Percentiles rank a stretch among this genome's conserved stretches.
Evolutionary conservation across 2,329 filamentous ascomycete genomes (phyloP).

Genomic region (Madurella mycetomatis): DNA sequence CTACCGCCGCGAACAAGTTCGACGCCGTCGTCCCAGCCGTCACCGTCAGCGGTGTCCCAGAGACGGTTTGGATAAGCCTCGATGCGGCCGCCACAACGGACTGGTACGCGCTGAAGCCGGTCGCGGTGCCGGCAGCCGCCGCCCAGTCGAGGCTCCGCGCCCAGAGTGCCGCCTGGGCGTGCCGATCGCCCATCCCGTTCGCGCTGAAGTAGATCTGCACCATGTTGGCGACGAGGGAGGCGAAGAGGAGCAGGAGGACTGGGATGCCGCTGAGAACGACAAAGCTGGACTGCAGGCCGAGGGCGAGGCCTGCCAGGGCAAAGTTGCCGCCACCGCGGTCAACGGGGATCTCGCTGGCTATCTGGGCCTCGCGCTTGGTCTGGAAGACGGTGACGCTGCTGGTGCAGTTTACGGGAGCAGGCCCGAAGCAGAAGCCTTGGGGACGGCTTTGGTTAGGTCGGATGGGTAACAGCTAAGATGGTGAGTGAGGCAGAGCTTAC

Average conservation of each 20-base stretch:
- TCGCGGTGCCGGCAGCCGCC: conserved; percentile 14
- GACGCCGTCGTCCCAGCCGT: conserved; percentile 13
- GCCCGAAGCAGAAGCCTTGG: conserved; percentile 23
- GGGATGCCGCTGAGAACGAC: conserved; percentile 19
- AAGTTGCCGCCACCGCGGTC: conserved; percentile 17
- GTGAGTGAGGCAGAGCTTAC: not conserved
- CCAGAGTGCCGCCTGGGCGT: conserved; percentile 21
- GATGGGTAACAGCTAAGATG: not conserved
- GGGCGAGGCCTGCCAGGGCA: conserved; percentile 16
- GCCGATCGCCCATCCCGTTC: conserved; percentile 8
- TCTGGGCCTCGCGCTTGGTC: conserved; percentile 6
- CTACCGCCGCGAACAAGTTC: conserved; percentile 20
- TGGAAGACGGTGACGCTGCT: conserved; percentile 5
- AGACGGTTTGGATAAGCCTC: conserved; percentile 11
- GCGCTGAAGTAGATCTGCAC: conserved; percentile 20
- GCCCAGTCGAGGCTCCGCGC: conserved; percentile 24
- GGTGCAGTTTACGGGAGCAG: conserved; percentile 16
- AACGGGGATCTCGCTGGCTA: conserved; percentile 10
- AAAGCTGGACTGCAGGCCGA: conserved; percentile 20
- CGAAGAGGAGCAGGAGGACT: conserved; percentile 15
- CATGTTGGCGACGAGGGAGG: conserved; percentile 16
- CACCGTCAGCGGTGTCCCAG: conserved; percentile 8
- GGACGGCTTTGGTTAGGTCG: not conserved
- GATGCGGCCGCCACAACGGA: conserved; percentile 10
- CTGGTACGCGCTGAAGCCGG: conserved; percentile 14